A percentile compares a stretch with the other conserved stretches of the same genome.
These are phyloP conservation scores for Phytopythium ostracodes DNA, from an alignment of 352 stramenopile species.

Conservation along the genomic window DNA sequence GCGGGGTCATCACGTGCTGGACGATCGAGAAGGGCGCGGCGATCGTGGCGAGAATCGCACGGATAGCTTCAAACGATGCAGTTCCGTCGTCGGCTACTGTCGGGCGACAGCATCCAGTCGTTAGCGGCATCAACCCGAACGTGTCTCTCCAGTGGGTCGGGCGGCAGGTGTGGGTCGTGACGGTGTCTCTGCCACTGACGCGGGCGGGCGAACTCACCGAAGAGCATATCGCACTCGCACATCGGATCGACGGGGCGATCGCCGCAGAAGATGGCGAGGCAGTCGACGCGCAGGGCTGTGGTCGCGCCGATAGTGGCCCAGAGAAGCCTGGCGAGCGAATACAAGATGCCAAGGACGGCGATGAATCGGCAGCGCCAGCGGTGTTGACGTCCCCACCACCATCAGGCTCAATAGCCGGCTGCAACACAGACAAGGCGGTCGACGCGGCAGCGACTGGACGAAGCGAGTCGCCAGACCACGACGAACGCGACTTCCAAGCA, in stretches of 20 bases:
- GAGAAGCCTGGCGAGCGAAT: background rate
- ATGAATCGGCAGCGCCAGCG: background rate
- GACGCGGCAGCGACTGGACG: background rate
- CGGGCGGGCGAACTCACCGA: constrained; percentile 51
- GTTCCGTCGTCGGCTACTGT: background rate
- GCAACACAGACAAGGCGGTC: background rate
- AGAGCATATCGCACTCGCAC: constrained; percentile 60
- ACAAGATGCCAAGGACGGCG: background rate
- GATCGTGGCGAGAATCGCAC: constrained; percentile 53
- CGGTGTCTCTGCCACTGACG: constrained; percentile 56
- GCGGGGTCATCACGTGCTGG: constrained; percentile 72
- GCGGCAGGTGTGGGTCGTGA: constrained; percentile 63
- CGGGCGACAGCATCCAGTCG: background rate
- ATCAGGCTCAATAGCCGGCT: background rate
- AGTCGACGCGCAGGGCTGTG: too few relatives aligned
- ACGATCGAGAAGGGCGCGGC: constrained; percentile 64
- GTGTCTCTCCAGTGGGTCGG: constrained; percentile 80
- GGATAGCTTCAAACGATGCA: constrained; percentile 17
- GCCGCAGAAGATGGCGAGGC: constrained; percentile 8
- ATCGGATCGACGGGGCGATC: constrained; percentile 61
- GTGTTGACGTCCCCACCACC: background rate
- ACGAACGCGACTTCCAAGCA: background rate
- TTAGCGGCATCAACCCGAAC: constrained; percentile 49
- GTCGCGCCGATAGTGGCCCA: background rate
- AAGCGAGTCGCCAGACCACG: background rate